These are phyloP conservation scores for Ambrosia hybrid DNA, from an alignment of 140 eudicot genomes.

Conservation along the genomic window DNA sequence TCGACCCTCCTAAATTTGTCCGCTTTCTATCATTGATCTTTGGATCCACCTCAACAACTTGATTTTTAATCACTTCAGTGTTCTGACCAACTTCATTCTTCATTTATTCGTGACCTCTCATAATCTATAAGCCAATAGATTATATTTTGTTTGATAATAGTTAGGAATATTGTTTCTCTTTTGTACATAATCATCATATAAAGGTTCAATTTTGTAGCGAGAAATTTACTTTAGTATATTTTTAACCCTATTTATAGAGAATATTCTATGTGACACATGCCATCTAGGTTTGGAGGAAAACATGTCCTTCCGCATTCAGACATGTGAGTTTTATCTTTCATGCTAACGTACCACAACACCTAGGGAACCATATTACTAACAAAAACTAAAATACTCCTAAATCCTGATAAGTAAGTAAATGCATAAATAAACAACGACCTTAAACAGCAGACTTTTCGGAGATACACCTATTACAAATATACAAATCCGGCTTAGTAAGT, in stretches of 20 bases:
- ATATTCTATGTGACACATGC: neutral
- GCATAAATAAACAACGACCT: neutral
- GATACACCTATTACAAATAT: neutral
- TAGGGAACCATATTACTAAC: neutral
- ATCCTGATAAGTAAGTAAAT: neutral
- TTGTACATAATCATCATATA: neutral
- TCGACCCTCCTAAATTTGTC: neutral
- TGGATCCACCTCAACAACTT: neutral
- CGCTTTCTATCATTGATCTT: neutral
- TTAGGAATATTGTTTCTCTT: constrained; percentile 1
- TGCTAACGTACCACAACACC: neutral
- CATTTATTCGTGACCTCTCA: neutral
- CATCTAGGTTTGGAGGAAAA: neutral
- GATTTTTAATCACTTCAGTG: neutral
- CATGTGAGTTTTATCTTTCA: neutral
- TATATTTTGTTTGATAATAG: neutral
- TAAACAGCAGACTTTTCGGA: neutral
- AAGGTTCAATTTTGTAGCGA: constrained; percentile 4
- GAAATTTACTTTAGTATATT: neutral
- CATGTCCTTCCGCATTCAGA: neutral
- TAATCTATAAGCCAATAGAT: neutral
- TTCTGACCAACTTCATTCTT: neutral
- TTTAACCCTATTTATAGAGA: neutral
- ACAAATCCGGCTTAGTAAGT: neutral
- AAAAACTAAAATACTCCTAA: neutral